Evolutionary conservation across 2,329 filamentous ascomycete genomes (phyloP), one percentile per base, ranked within the genome.

Genomic region (Neophaeococcomyces aloes): DNA sequence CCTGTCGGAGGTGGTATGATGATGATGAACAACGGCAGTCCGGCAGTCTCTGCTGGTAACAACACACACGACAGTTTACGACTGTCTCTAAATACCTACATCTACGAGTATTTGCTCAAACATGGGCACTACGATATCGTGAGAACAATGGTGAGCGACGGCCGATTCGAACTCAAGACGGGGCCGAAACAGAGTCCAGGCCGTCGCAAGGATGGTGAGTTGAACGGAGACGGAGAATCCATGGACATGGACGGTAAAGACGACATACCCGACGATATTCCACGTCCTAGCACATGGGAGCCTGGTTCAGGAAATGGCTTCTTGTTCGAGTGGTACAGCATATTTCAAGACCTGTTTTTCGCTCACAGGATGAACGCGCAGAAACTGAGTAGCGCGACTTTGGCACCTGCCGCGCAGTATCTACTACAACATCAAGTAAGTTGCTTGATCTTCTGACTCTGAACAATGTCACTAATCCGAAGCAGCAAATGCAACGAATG

Each of bases 301-400:
- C 83, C 82, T 56, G 83, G 76, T 49, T 86, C 85, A 17, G 46
- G 48, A 7, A 41, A 47, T 19, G 53, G 53, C 19, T 96, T 98
- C 58, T 71, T 98, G n/a, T 83, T 86, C 55, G 91, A 96, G 58
- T 98, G 91, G 91, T 98, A 93, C 70, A 86, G 81, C 59, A 75
- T 95, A 41, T 98, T 98, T 64, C 96, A 87, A 87, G 91, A 98
- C 58, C 86, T 96, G 55, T 93, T 84, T 65, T 79, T 79, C 59
- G 86, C 86, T 44, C 84, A 89, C 60, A 83, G 86, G 58, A 76
- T 74, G 57, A 81, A 79, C 61, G 76, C 75, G 43, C 74, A 74
- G 44, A 79, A 72, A 59, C 64, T 68, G 19, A 74, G 75, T 47
- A 47, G 44, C 18, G 43, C 46, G 25, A 44, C 49, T 42, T 44